Conservation (phyloP, 2,329 filamentous ascomycete genomes). For the Metarhizium robertsii region DNA sequence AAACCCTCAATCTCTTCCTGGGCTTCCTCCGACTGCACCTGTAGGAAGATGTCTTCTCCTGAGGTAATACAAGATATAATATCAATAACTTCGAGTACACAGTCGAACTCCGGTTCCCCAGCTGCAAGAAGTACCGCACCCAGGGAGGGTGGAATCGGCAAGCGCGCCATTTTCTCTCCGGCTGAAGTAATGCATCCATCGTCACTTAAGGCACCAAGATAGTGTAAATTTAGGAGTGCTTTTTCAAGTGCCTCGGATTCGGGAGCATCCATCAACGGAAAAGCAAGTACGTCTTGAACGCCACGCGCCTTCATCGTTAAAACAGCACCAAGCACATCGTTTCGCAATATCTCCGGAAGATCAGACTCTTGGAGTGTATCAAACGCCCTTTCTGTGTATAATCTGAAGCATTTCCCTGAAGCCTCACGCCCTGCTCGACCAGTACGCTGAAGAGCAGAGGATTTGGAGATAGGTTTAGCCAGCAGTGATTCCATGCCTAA, state of each 20-base stretch:
- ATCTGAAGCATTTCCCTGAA: slow-evolving; percentile 76
- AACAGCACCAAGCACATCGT: slow-evolving; percentile 76
- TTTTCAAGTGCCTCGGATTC: slow-evolving; percentile 70
- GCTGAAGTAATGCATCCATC: slow-evolving; percentile 63
- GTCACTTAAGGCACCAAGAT: slow-evolving; percentile 66
- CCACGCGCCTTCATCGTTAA: slow-evolving; percentile 91
- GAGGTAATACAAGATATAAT: slow-evolving; percentile 59
- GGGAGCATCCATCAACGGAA: slow-evolving; percentile 79
- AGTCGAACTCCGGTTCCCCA: slow-evolving; percentile 58
- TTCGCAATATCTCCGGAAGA: slow-evolving; percentile 81
- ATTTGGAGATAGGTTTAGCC: slow-evolving; percentile 84
- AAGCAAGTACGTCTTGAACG: slow-evolving; percentile 69
- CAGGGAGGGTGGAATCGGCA: slow-evolving; percentile 74
- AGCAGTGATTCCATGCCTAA: slow-evolving; percentile 86
- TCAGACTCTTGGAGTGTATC: slow-evolving; percentile 61
- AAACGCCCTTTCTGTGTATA: slow-evolving; percentile 79
- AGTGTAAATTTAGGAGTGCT: slow-evolving; percentile 69
- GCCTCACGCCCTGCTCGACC: slow-evolving; percentile 91
- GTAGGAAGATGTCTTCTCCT: slow-evolving; percentile 54
- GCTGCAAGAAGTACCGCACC: slow-evolving; percentile 78
- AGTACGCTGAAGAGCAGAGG: slow-evolving; percentile 82
- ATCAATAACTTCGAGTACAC: slow-evolving; percentile 76
- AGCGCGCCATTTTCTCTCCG: slow-evolving; percentile 68
- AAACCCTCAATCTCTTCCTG: slow-evolving; percentile 42
- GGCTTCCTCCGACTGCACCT: slow-evolving; percentile 47